A percentile compares a stretch with the other conserved stretches of the same genome.
phyloP scores from a whole-genome alignment of 768 basidiomycete species.

The Tephrocybe sp. region DNA sequence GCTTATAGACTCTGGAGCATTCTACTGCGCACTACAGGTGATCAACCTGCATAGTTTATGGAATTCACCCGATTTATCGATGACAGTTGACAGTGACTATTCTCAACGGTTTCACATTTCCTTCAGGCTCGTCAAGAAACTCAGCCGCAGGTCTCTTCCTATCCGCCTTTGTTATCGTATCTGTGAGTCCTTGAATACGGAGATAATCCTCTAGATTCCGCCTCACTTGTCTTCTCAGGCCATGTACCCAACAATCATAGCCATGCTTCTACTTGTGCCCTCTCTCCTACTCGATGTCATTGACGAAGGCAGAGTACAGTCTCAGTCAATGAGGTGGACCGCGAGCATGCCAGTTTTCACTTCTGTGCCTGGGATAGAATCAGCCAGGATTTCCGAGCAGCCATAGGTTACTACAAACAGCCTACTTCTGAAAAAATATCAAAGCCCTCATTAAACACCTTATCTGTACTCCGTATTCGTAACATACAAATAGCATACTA shows the following conservation, averaged over 20 bases:
- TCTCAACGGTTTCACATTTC: background rate
- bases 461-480: too few relatives aligned
- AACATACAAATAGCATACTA: too few relatives aligned
- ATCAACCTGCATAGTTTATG: too few relatives aligned
- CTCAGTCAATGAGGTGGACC: background rate
- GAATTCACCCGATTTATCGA: background rate
- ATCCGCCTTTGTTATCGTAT: constrained; percentile 5
- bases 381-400: too few relatives aligned
- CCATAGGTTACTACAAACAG: too few relatives aligned
- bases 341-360: constrained; percentile 6
- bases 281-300: background rate
- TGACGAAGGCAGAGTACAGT: background rate
- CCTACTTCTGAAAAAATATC: too few relatives aligned
- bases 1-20: constrained; percentile 4
- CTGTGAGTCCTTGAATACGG: background rate
- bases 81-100: background rate
- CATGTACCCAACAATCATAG: constrained; percentile 5
- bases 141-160: background rate
- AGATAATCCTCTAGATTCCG: background rate
- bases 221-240: background rate
- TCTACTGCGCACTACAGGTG: constrained; percentile 4
- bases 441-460: too few relatives aligned
- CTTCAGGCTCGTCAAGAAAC: background rate
- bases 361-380: background rate
- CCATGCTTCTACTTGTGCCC: background rate